Evolutionary conservation across 352 stramenopile species (phyloP), one percentile per base, ranked within the genome.

Genomic region (Phytophthora capsici): DNA sequence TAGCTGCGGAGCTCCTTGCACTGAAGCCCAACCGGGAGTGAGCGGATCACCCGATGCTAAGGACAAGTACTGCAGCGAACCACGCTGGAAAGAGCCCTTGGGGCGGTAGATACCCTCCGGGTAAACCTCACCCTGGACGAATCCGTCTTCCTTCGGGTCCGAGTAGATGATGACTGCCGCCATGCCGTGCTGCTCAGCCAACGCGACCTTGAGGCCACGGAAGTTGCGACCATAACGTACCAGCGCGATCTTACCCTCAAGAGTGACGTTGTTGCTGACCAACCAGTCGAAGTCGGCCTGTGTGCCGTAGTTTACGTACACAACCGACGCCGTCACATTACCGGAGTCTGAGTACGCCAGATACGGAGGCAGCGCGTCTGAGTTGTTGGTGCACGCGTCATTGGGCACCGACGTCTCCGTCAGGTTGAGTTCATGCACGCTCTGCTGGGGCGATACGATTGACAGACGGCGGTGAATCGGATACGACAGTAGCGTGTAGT

Each of bases 141-240:
- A 93, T 9, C 86, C 86, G 67, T 94, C 86, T 16, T 94, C 65
- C 23, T 69, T 54, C n/a, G 86, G 84, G 59, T 95, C 84, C 47
- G 71, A 88, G 70, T 91, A 95, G 57, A 95, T 89, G 1, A 95
- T 54, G 2, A 83, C 72, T 16, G 63, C 82, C 13, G 82, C 52
- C 40, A 84, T 86, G 19, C 75, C 77, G 10, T 73, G 69, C 10
- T 63, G 20, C 64, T 95, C 67, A 1, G 84, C 81, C 51, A 90
- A 83, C 69, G 86, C 83, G 9, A 88, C 84, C 62, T 88, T 89
- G 19, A 84, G 63, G 1, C 75, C 77, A 14, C 77, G 77, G 57
- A 82, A 79, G 56, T 71, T 71, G 59, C 61, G 43, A 23, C 82
- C 86, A 57, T 94, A 93, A 22, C 84, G 72, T 4, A 86, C 63